Evolutionary conservation across 2,329 filamentous ascomycete genomes (phyloP), one percentile per base, ranked within the genome.

Genomic region (Thyridium curvatum): DNA sequence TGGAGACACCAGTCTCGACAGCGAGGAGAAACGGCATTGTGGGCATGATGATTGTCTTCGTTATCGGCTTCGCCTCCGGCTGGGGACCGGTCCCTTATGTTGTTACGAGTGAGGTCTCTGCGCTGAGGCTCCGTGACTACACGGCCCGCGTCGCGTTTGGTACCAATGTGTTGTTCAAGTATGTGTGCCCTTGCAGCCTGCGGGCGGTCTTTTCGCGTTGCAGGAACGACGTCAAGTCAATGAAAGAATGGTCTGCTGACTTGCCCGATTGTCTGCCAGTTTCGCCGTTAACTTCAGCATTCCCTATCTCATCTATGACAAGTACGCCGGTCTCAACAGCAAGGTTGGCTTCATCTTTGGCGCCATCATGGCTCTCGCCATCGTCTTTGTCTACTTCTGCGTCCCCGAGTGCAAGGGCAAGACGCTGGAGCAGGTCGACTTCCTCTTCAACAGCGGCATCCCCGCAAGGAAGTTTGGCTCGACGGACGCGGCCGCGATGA

Each of bases 341-440:
- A 61, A 61, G 39, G 54, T 62, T 3, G 60, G 58, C 12, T 62
- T 62, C 37, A 56, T 63, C 36, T 62, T 56, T 32, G 59, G 56
- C 3, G 40, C 49, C 15, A 44, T 56, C 17, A 47, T 53, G 8
- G 40, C 53, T 16, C 18, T 42, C 26, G 42, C 48, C 1, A 28
- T 51, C 6, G 31, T 56, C 3, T 55, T 56, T 29, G 46, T 44
- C 2, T 55, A 44, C 35, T 47, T 57, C 18, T 52, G 57, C 39
- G 52, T 67, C 6, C 65, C 64, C 4, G 65, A 68, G 42, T 61
- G 57, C 1, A 59, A 56, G 15, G 59, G 59, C 0, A 55, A 54
- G 36, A 58, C 53, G 30, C 43, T 66, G 38, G 63, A 66, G 46
- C 60, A 65, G 40, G 58, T 63, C 51, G 59, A 68, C 15, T 29